Percentiles rank a stretch among this genome's conserved stretches.
Conservation (phyloP, 225 moss, liverwort and hornwort genomes). For the Pleurozium schreberi region DNA sequence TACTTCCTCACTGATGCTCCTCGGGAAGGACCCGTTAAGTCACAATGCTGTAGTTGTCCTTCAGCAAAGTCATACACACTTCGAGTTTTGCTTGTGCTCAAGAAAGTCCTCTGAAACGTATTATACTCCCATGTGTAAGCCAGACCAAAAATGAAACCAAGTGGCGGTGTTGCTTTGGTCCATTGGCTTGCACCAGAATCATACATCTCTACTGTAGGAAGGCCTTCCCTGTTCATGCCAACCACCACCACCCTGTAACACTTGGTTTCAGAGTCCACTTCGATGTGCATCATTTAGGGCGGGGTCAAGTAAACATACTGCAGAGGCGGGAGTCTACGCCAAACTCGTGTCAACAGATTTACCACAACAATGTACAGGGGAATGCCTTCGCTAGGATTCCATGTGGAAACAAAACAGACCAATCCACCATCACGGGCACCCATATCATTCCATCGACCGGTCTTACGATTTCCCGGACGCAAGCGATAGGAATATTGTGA, state of each 20-base stretch:
- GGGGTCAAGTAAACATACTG: background rate
- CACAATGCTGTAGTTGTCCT: background rate
- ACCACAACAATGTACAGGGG: background rate
- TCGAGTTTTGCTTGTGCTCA: background rate
- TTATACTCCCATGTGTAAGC: no score
- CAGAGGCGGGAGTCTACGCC: background rate
- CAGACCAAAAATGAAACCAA: no score
- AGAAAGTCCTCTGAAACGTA: no score
- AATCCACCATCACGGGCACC: background rate
- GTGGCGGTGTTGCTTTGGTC: no score
- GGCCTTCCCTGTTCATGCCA: background rate
- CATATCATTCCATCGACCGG: background rate
- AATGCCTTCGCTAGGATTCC: background rate
- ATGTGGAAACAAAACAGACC: background rate
- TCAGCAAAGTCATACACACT: background rate
- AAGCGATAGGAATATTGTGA: no score
- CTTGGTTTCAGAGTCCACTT: background rate
- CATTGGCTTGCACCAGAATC: background rate
- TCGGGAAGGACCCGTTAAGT: no score
- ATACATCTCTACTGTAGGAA: background rate
- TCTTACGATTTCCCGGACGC: no score
- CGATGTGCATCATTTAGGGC: background rate
- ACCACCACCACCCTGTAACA: background rate
- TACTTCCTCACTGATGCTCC: background rate
- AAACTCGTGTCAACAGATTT: background rate